These are phyloP conservation scores for Trichoderma asperelloides DNA, from an alignment of 495 filamentous ascomycete genomes.

Conservation along the genomic window DNA sequence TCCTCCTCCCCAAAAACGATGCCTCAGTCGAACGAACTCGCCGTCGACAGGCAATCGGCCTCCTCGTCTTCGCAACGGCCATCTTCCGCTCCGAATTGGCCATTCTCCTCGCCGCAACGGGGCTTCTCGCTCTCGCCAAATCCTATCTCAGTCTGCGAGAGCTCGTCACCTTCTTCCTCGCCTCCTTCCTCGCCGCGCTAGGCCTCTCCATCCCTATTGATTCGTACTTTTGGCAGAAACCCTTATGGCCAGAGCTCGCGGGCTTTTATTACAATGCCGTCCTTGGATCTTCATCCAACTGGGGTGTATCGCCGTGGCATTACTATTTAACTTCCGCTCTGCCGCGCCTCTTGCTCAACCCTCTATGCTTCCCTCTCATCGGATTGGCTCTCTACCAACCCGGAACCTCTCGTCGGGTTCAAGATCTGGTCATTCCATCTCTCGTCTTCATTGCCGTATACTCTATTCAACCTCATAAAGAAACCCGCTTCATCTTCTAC, in stretches of 20 bases:
- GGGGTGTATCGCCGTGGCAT: constrained; percentile 78
- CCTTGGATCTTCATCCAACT: constrained; percentile 63
- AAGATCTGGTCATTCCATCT: constrained; percentile 54
- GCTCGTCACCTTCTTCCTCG: constrained; percentile 59
- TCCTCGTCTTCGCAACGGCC: constrained; percentile 74
- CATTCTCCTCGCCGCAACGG: constrained; percentile 57
- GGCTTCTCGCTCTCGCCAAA: constrained; percentile 47
- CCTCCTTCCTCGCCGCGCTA: constrained; percentile 54
- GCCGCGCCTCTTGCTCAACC: constrained; percentile 78
- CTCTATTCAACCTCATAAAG: constrained; percentile 85
- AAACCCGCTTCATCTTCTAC: constrained; percentile 93
- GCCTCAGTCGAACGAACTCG: constrained; percentile 26
- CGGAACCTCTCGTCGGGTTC: constrained; percentile 28
- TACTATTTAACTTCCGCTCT: constrained; percentile 78
- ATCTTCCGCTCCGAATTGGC: constrained; percentile 88
- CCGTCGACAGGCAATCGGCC: constrained; percentile 48
- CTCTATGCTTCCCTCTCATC: constrained; percentile 52
- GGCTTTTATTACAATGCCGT: constrained; percentile 91
- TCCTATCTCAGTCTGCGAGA: constrained; percentile 46
- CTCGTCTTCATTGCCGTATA: constrained; percentile 70
- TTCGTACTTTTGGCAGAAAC: constrained; percentile 84
- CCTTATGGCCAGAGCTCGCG: constrained; percentile 83
- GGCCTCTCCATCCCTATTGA: constrained; percentile 63
- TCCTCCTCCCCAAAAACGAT: constrained; percentile 50
- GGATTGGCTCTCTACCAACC: constrained; percentile 53